These are phyloP conservation scores for Aspergillus carbonarius DNA, from an alignment of 2,329 filamentous ascomycete genomes.

Conservation along the genomic window DNA sequence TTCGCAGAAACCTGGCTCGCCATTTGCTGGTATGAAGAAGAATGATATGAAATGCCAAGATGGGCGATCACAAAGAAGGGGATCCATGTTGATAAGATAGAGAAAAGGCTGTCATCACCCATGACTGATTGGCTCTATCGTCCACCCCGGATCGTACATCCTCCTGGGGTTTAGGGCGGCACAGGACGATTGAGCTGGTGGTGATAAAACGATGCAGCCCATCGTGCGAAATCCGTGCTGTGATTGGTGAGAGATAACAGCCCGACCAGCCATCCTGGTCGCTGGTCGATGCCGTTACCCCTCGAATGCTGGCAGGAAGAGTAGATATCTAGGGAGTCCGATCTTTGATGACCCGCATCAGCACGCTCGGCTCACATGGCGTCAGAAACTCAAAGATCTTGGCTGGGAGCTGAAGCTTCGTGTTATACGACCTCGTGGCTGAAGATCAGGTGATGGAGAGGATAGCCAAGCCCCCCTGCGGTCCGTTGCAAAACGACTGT, in stretches of 20 bases:
- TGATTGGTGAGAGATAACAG: conserved; percentile 11
- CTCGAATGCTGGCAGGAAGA: neutral
- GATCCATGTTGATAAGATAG: neutral
- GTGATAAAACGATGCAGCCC: neutral
- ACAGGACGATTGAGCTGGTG: neutral
- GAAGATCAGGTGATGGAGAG: neutral
- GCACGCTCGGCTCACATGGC: neutral
- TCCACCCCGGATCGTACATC: conserved; percentile 1
- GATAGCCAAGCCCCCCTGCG: neutral
- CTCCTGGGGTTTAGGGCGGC: conserved; percentile 3
- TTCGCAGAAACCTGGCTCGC: neutral
- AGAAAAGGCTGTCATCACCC: neutral
- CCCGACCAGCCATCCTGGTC: neutral
- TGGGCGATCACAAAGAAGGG: neutral
- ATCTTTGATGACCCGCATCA: neutral
- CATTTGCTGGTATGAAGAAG: neutral
- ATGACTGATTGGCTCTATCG: neutral
- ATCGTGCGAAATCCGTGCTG: neutral
- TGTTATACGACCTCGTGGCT: neutral
- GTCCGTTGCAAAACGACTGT: neutral
- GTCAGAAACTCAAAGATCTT: neutral
- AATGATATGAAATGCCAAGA: neutral
- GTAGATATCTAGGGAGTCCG: too few species aligned
- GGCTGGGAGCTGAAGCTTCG: neutral
- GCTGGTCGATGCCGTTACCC: neutral